A percentile compares a stretch with the other conserved stretches of the same genome.
phyloP scores from a whole-genome alignment of 2,329 filamentous ascomycete species.

The Ophiocordyceps camponoti-saundersi region DNA sequence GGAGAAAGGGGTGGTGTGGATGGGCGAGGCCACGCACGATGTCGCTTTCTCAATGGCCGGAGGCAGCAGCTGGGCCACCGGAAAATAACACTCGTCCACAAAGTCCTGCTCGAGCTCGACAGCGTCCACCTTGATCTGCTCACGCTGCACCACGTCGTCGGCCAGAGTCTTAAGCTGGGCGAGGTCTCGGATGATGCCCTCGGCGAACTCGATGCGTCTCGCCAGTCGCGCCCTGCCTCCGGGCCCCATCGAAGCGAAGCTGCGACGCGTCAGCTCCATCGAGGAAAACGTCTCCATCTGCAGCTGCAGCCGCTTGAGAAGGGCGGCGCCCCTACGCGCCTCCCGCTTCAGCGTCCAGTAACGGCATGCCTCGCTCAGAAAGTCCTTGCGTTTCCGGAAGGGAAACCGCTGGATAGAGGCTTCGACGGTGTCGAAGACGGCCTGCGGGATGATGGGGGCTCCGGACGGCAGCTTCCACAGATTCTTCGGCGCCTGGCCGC shows the following conservation, averaged over 20 bases:
- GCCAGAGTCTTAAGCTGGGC: constrained; percentile 57
- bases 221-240: constrained; percentile 62
- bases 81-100: constrained; percentile 84
- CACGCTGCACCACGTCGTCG: constrained; percentile 55
- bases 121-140: constrained; percentile 60
- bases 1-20: too few relatives aligned
- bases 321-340: constrained; percentile 72
- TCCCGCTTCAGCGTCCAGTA: constrained; percentile 98
- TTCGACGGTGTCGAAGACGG: constrained; percentile 75
- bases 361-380: constrained; percentile 79
- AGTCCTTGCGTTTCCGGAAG: constrained; percentile 73
- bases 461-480: constrained; percentile 88
- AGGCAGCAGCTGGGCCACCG: constrained; percentile 58
- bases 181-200: constrained; percentile 59
- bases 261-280: constrained; percentile 88
- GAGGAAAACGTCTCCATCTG: constrained; percentile 95
- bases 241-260: constrained; percentile 90
- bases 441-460: constrained; percentile 81
- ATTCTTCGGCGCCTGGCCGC: constrained; percentile 22
- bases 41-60: constrained; percentile 68
- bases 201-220: constrained; percentile 76
- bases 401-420: constrained; percentile 67
- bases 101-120: constrained; percentile 61
- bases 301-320: constrained; percentile 83
- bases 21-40: constrained; percentile 43